A percentile compares a stretch with the other conserved stretches of the same genome.
Conservation (phyloP, 495 filamentous ascomycete species). For the Penicillium coprophilum region DNA sequence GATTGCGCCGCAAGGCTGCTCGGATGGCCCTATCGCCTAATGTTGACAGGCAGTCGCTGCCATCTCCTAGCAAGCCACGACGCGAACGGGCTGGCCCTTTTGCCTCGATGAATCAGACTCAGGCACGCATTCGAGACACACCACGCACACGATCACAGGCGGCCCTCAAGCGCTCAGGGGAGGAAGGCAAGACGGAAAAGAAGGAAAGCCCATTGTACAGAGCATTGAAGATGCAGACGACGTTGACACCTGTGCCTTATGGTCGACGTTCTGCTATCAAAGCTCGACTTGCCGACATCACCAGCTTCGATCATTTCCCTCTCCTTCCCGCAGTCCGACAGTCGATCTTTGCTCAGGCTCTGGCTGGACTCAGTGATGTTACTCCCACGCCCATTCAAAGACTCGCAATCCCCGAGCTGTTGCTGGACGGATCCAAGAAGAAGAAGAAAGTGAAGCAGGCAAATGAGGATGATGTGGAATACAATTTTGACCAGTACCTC, state of each 20-base stretch:
- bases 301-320: constrained; percentile 76
- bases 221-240: constrained; percentile 92
- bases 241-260: constrained; percentile 72
- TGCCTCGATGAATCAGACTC: constrained; percentile 74
- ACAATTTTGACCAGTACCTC: constrained; percentile 69
- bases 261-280: constrained; percentile 67
- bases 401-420: constrained; percentile 77
- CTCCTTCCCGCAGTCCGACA: constrained; percentile 72
- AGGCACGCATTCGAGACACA: constrained; percentile 54
- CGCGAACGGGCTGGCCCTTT: constrained; percentile 61
- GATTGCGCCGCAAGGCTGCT: constrained; percentile 53
- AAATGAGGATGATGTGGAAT: constrained; percentile 28
- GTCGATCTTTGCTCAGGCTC: constrained; percentile 66
- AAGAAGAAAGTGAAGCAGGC: constrained; percentile 27
- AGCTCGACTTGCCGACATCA: constrained; percentile 61
- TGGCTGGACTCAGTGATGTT: constrained; percentile 68
- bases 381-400: constrained; percentile 85
- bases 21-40: constrained; percentile 78
- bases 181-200: constrained; percentile 35
- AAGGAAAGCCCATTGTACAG: constrained; percentile 61
- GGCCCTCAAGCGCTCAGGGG: constrained; percentile 40
- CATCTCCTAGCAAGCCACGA: constrained; percentile 46
- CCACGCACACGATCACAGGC: constrained; percentile 41
- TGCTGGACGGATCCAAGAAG: constrained; percentile 45
- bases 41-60: constrained; percentile 55